Evolutionary conservation across 2,329 filamentous ascomycete species (phyloP).

Genomic region (Cephalotrichum gorgonifer): DNA sequence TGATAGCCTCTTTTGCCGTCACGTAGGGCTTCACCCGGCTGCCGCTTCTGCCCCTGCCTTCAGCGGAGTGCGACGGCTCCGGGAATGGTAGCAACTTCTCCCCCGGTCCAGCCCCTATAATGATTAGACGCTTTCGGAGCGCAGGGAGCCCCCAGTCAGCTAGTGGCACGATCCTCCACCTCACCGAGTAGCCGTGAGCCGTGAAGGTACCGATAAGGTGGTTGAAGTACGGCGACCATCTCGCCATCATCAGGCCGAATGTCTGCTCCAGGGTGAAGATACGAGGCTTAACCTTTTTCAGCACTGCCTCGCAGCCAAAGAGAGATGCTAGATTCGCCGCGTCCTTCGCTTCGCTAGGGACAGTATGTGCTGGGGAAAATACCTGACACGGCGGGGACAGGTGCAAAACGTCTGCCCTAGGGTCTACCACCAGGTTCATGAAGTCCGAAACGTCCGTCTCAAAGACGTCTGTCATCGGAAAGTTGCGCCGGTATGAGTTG

Average conservation of each 20-base stretch:
- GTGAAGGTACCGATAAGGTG: constrained; percentile 55
- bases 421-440: constrained; percentile 19
- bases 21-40: constrained; percentile 24
- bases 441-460: constrained; percentile 36
- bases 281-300: constrained; percentile 51
- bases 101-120: constrained; percentile 55
- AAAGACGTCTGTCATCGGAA: constrained; percentile 37
- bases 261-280: constrained; percentile 74
- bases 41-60: constrained; percentile 20
- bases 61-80: constrained; percentile 42
- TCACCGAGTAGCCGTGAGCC: constrained; percentile 54
- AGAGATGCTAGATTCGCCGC: constrained; percentile 56
- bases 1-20: constrained; percentile 33
- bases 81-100: constrained; percentile 61
- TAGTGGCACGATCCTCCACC: constrained; percentile 53
- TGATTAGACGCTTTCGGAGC: constrained; percentile 38
- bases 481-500: constrained; percentile 48
- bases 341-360: constrained; percentile 53
- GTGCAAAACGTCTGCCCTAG: constrained; percentile 53
- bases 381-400: constrained; percentile 69
- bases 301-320: constrained; percentile 41
- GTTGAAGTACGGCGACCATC: constrained; percentile 45
- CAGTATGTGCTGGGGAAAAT: constrained; percentile 63
- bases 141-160: constrained; percentile 41
- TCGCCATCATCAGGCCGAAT: constrained; percentile 48